Evolutionary conservation across 2,329 filamentous ascomycete genomes (phyloP), one percentile per base, ranked within the genome.

Genomic region (Triangularia verruculosa): DNA sequence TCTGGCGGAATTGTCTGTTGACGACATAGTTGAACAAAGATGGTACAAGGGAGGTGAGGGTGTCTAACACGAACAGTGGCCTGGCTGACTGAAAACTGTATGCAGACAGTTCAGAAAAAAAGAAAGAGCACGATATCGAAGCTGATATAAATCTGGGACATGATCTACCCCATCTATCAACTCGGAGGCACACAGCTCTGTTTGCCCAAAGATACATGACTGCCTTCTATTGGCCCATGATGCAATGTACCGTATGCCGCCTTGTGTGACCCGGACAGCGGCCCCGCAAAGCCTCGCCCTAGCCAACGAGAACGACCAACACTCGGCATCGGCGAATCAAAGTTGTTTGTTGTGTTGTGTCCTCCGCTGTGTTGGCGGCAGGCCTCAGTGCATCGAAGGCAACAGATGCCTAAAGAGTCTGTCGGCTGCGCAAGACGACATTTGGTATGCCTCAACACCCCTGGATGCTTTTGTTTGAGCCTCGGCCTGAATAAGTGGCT

Each of bases 1-100:
- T 22, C 68, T 64, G n/a, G 52, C 54, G 7, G 59, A 52, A 12
- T 39, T 25, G 17, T 63, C 61, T 8, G 64, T 62, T 25, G 57
- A 57, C 1, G 63, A 25, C 66, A 64, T 66, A n/a, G 7, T 20
- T 24, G 20, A 28, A 54, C 39, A 8, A 47, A 24, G 32, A 4
- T 17, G 11, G 32, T 11, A 25, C 13, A 58, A 39, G 27, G 32
- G 17, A 20, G 13, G 11, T 39, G 9, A 8, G 56, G 28, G 27
- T 15, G 28, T 25, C 9, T 55, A 25, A n/a, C 22, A 1, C 8
- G 9, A 5, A 24, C 8, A 27, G 12, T 22, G 47, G 8, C 47
- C 20, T 3, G 51, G 12, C 3, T 22, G 20, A 9, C 17, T 53
- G 11, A 24, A 22, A n/a, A 34, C 51, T 30, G 22, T 28, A 22